Percentiles rank a stretch among this genome's conserved stretches.
These are phyloP conservation scores for Cryptosporidium xiaoi DNA, from an alignment of 169 alveolate genomes.

Conservation along the genomic window DNA sequence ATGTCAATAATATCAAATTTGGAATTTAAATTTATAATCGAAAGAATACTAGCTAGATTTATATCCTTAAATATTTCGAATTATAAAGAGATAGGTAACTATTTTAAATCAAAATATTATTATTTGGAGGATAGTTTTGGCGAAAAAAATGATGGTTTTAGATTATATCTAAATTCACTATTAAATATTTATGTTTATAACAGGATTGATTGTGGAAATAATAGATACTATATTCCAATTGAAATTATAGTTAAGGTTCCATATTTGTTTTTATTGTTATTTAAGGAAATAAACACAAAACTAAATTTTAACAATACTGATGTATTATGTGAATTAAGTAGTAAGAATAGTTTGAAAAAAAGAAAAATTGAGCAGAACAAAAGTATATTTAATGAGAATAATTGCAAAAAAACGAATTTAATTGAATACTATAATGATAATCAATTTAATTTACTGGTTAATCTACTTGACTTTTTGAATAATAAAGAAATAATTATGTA, in stretches of 20 bases:
- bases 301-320: not conserved
- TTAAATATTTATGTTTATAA: not conserved
- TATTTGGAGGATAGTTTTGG: not conserved
- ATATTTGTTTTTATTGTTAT: not conserved
- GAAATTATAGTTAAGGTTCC: constrained; percentile 26
- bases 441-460: not conserved
- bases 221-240: constrained; percentile 1
- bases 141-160: not conserved
- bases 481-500: constrained; percentile 6
- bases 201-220: not conserved
- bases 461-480: constrained; percentile 16
- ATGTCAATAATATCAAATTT: not conserved
- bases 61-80: constrained; percentile 3
- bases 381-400: not conserved
- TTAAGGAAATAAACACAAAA: not conserved
- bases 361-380: not conserved
- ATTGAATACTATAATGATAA: too few relatives aligned
- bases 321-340: not conserved
- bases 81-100: not conserved
- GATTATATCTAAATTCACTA: not conserved
- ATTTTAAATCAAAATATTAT: not conserved
- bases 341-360: not conserved
- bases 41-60: constrained; percentile 4
- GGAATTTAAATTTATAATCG: not conserved
- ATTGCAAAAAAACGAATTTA: too few relatives aligned